Conservation (phyloP, 106 monocot genomes). For the Dendrobium huoshanense region DNA sequence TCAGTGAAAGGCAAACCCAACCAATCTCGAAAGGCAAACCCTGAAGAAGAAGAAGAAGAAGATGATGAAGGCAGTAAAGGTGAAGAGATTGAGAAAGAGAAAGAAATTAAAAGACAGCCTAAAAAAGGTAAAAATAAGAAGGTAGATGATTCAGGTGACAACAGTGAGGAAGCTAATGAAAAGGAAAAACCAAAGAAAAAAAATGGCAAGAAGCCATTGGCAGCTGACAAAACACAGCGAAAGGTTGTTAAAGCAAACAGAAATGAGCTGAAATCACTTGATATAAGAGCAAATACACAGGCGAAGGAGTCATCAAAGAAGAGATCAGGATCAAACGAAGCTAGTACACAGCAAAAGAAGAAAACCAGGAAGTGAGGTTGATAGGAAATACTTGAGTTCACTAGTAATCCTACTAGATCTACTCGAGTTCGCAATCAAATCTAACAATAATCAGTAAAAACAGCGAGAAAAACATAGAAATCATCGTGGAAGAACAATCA, state of each 20-base stretch:
- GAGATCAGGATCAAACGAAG: conserved; percentile 4
- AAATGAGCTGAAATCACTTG: not conserved
- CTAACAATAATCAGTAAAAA: no score
- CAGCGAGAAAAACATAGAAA: no score
- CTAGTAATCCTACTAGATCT: no score
- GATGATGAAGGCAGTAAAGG: conserved; percentile 9
- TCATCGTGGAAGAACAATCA: no score
- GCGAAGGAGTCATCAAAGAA: not conserved
- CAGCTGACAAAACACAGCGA: not conserved
- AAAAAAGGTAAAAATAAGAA: not conserved
- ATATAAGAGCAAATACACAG: not conserved
- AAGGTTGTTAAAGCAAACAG: not conserved
- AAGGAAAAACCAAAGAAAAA: conserved; percentile 4
- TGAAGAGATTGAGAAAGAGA: conserved; percentile 7
- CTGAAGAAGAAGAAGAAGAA: conserved; percentile 10
- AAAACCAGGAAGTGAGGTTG: not conserved
- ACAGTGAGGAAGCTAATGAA: not conserved
- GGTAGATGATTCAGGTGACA: not conserved
- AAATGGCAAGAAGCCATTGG: conserved; percentile 1
- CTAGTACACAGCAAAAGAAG: not conserved
- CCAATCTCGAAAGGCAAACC: conserved; percentile 24
- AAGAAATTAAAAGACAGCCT: conserved; percentile 10
- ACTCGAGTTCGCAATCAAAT: no score
- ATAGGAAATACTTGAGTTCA: no score
- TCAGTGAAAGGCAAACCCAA: conserved; percentile 6